Base-by-base conservation (phyloP, 495 filamentous ascomycete genomes). In the Lepraria neglecta region DNA sequence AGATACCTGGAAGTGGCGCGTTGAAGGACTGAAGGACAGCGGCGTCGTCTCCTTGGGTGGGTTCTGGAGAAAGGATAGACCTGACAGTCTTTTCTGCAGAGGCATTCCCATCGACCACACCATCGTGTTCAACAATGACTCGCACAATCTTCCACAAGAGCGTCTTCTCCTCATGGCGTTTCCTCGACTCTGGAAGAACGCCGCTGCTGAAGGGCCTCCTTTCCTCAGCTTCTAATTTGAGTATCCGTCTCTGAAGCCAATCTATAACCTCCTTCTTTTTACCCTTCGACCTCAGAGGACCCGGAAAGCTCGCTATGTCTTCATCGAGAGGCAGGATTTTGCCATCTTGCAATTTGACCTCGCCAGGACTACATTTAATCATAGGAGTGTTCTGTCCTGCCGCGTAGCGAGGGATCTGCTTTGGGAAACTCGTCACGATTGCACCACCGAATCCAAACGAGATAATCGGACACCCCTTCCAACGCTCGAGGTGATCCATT, bases 221-320 rank as follows among this genome's bases (percentile, higher is more conserved):
- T 58, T 38, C 75, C 28, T 78, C 79, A 27, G 78, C 80, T 71
- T 92, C 90, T 30, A 97, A 74, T 6, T 73, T 78, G 14, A 84
- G 83, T 64, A 96, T 90, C 45, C 85, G 87, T 64, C 79, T 77
- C 3, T 75, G 84, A 38, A 99, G 76, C 94, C 95, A 99, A 5
- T 85, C 72, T 43, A 92, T 58, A 4, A 88, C 80, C 59, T 99
- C 95, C 74, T 97, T 97, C 77, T 97, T 99, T 79, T 92, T 97
- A 1, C 84, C 83, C 69, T 97, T 97, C 38, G 83, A 77, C 75
- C 85, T 91, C 11, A 97, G 75, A 19, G 95, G 92, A 0, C 95
- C 95, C 1, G 95, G 95, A 69, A 97, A 96, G 63, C 83, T 88
- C 15, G 83, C 81, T 56, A 94, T 76, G 9, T 80, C 79, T 50